phyloP scores from a whole-genome alignment of 2,329 filamentous ascomycete genomes.

The Trichophaea hybrida region DNA sequence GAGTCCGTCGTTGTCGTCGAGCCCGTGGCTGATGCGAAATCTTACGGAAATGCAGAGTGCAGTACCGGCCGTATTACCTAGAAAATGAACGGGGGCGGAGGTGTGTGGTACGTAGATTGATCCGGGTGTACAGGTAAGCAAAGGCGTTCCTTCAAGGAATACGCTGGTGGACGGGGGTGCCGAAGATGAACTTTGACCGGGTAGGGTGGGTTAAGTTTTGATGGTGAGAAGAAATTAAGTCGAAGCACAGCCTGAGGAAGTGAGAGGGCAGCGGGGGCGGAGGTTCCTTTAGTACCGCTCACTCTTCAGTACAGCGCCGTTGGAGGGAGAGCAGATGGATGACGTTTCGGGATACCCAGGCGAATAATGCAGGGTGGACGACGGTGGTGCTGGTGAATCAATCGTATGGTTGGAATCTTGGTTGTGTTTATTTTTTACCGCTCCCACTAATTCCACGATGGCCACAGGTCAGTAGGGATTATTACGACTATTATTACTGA shows the following conservation, averaged over 20 bases:
- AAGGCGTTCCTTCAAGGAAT: slow-evolving; percentile 9
- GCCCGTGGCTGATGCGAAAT: background rate
- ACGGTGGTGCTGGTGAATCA: too few relatives aligned
- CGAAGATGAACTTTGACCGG: background rate
- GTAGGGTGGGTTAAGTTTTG: slow-evolving; percentile 7
- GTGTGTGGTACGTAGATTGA: too few relatives aligned
- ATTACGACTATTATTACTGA: background rate
- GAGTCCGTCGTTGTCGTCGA: background rate
- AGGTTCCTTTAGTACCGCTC: background rate
- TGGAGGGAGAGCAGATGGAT: background rate
- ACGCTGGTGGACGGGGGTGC: too few relatives aligned
- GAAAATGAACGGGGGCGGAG: background rate
- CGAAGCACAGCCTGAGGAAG: slow-evolving; percentile 24
- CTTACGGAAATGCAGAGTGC: background rate
- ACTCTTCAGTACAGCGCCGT: background rate
- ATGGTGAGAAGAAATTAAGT: slow-evolving; percentile 4
- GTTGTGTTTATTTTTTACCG: background rate
- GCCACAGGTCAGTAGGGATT: background rate
- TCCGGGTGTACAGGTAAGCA: background rate
- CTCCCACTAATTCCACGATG: background rate
- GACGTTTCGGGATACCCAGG: background rate
- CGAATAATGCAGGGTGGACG: background rate
- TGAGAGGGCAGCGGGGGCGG: slow-evolving; percentile 18
- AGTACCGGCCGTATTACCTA: background rate
- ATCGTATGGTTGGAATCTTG: background rate